These are phyloP conservation scores for Micractinium sp. DNA, from an alignment of 139 green algal species.

Conservation along the genomic window DNA sequence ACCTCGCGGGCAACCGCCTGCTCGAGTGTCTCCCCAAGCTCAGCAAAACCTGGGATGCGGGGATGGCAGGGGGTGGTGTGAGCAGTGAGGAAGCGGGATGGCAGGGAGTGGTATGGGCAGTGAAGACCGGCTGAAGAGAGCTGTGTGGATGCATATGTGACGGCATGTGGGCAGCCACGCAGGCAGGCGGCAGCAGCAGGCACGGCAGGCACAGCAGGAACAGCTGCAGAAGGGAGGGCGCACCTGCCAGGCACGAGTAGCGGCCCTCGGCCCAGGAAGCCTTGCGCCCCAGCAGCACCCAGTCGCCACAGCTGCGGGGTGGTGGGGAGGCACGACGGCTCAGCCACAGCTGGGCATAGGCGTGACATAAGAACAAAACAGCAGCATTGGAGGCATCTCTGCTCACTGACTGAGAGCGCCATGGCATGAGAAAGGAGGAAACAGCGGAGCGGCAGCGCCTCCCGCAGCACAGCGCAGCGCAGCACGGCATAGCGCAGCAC, in stretches of 20 bases:
- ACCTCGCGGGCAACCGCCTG: conserved; percentile 77
- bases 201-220: background rate
- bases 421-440: background rate
- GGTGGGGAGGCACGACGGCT: too few relatives aligned
- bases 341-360: too few relatives aligned
- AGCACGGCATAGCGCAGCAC: background rate
- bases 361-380: too few relatives aligned
- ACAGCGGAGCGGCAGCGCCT: background rate
- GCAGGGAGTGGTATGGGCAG: too few relatives aligned
- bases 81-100: too few relatives aligned
- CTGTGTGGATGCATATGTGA: too few relatives aligned
- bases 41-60: conserved; percentile 72
- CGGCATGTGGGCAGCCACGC: too few relatives aligned
- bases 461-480: background rate
- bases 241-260: conserved; percentile 60
- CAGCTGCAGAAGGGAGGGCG: background rate
- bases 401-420: background rate
- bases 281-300: conserved; percentile 79
- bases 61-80: background rate
- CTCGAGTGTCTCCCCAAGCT: conserved; percentile 89
- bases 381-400: background rate
- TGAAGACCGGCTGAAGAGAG: too few relatives aligned
- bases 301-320: conserved; percentile 47
- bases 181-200: background rate
- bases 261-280: conserved; percentile 60